Conservation (phyloP, 1,284 basidiomycete species). For the Schizophyllum commune region DNA sequence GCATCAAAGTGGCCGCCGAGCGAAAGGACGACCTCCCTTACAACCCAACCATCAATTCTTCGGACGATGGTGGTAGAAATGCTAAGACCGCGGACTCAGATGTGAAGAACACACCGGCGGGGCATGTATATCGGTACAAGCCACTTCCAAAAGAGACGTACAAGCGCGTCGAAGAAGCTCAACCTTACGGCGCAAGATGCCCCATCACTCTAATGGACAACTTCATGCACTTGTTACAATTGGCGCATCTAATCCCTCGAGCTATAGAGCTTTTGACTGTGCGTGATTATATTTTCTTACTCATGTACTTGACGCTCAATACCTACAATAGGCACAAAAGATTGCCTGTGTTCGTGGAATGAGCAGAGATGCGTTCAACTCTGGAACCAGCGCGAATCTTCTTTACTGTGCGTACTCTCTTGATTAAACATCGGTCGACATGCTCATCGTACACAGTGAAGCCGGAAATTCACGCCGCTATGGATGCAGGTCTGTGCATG, state of each 20-base stretch:
- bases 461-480: not conserved
- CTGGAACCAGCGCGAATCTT: not conserved
- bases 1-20: too few species aligned
- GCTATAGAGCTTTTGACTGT: not conserved
- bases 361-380: not conserved
- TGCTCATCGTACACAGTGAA: not conserved
- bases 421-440: not conserved
- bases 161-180: not conserved
- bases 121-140: not conserved
- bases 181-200: not conserved
- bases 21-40: too few species aligned
- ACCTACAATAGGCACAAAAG: not conserved
- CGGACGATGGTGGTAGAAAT: not conserved
- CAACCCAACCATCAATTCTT: not conserved
- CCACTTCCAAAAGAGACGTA: not conserved
- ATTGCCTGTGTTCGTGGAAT: not conserved
- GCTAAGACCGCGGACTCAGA: not conserved
- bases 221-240: not conserved
- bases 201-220: not conserved
- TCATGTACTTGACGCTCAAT: not conserved
- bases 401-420: not conserved
- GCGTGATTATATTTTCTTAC: not conserved
- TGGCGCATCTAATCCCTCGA: not conserved
- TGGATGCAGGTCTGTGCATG: not conserved
- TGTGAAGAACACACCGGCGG: not conserved